Base-by-base conservation (phyloP, 192 early-diverging fungal species). In the Backusella psychrophila region DNA sequence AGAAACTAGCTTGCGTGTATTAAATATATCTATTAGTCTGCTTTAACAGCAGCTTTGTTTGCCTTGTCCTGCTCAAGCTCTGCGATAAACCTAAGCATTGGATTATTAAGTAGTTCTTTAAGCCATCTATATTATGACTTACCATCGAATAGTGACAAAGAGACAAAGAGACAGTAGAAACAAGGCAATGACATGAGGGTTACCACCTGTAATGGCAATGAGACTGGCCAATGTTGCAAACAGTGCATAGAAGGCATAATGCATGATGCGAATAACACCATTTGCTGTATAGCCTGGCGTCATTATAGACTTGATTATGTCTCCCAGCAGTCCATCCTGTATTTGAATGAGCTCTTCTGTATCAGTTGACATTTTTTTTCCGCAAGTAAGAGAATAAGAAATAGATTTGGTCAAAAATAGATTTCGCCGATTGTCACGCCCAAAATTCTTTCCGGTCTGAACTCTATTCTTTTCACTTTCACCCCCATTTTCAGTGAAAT, bases 281-380 rank as follows among this genome's bases (percentile, higher is more conserved):
- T 53, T 79, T 15, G 82, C 75, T 23, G 82, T 83, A 53, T 83
- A 80, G 0, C 82, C 82, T 29, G 82, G 82, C 14, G 77, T 79
- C 82, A 83, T 79, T 12, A 83, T 76, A 6, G 82, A 83, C 8
- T n/a, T 70, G 35, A 82, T 66, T 33, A 82, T 33, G 49, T 82
- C 81, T 31, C 35, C 68, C 6, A 72, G 69, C 17, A 82, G 29
- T 2, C 75, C 81, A 7, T 76, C 23, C 26, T 73, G 44, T 21
- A 8, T 44, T 29, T 29, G 23, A 21, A 59, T 23, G 1, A 14
- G 5, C 12, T 73, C 72, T 21, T 73, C 14, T 35, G 72, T 12
- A 2, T 23, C 29, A 49, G 3, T 0, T 6, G 38, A 14, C 38
- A 39, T 70, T 71, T 15, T 41, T 1, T 23, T 7, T 26, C 19